Conservation (phyloP, 2,329 filamentous ascomycete genomes). For the Penicillium crustosum region DNA sequence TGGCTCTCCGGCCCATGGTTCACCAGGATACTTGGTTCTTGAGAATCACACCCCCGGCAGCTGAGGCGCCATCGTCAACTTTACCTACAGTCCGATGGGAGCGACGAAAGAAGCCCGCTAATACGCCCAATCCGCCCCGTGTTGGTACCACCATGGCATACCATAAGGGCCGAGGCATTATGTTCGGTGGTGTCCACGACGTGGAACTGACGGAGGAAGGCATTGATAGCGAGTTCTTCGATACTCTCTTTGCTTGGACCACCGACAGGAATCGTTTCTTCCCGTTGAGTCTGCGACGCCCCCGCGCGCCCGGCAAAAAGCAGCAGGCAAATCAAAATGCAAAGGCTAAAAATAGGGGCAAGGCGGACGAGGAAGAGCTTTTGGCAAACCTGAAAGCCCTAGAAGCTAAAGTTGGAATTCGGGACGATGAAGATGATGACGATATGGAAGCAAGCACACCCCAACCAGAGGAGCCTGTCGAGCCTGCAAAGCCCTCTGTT, state of each 20-base stretch:
- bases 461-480: conserved; percentile 54
- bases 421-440: conserved; percentile 49
- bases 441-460: conserved; percentile 44
- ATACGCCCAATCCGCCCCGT: conserved; percentile 77
- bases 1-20: conserved; percentile 79
- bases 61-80: conserved; percentile 65
- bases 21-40: conserved; percentile 96
- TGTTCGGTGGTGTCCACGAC: conserved; percentile 93
- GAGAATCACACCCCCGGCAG: conserved; percentile 69
- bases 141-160: conserved; percentile 91
- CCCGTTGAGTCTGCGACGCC: conserved; percentile 72
- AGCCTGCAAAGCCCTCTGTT: conserved; percentile 59
- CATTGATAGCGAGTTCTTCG: conserved; percentile 97
- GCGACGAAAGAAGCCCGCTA: conserved; percentile 85
- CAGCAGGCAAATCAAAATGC: conserved; percentile 45
- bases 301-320: conserved; percentile 66
- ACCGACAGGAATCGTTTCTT: conserved; percentile 95
- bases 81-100: conserved; percentile 84
- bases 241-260: conserved; percentile 88
- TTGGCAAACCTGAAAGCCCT: conserved; percentile 82
- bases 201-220: conserved; percentile 89
- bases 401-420: conserved; percentile 69
- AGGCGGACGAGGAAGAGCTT: conserved; percentile 89
- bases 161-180: conserved; percentile 88
- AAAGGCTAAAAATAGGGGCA: conserved; percentile 66